phyloP scores from a whole-genome alignment of 73 alveolate genomes.

The Uronychia setigera region DNA sequence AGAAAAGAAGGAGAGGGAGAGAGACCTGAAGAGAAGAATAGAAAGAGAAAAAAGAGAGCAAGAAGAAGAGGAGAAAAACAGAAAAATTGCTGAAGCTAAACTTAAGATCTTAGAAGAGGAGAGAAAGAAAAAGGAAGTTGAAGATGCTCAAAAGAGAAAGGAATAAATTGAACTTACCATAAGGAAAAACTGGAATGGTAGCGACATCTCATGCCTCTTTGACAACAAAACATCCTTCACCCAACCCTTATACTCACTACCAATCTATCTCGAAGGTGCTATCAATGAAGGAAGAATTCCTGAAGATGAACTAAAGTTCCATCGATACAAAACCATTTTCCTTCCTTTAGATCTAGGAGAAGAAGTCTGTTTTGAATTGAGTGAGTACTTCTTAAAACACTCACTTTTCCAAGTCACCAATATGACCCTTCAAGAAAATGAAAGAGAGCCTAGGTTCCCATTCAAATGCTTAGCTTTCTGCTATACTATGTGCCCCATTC shows the following conservation, averaged over 20 bases:
- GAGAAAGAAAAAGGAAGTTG: constrained; percentile 1
- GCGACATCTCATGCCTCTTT: constrained; percentile 48
- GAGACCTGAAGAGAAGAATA: neutral
- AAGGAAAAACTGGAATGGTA: constrained; percentile 38
- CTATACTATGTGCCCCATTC: neutral
- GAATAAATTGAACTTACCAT: constrained; percentile 18
- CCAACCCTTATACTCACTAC: constrained; percentile 20
- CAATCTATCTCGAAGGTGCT: constrained; percentile 8
- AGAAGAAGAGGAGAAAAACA: constrained; percentile 36
- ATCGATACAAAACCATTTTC: constrained; percentile 16
- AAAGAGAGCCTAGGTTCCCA: constrained; percentile 4
- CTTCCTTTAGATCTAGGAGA: constrained; percentile 15
- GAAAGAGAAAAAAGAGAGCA: constrained; percentile 4
- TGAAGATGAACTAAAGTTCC: constrained; percentile 16
- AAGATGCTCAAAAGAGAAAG: constrained; percentile 9
- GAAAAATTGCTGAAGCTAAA: constrained; percentile 7
- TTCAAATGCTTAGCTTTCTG: constrained; percentile 38
- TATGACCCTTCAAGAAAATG: neutral
- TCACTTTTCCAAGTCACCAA: neutral
- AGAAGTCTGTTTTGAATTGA: neutral
- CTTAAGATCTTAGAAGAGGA: neutral
- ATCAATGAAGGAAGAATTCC: constrained; percentile 2
- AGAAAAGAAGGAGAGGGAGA: constrained; percentile 35
- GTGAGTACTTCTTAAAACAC: neutral
- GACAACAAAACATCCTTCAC: constrained; percentile 26